Conservation (phyloP, 768 basidiomycete species). For the Boletus vinaceobasis region DNA sequence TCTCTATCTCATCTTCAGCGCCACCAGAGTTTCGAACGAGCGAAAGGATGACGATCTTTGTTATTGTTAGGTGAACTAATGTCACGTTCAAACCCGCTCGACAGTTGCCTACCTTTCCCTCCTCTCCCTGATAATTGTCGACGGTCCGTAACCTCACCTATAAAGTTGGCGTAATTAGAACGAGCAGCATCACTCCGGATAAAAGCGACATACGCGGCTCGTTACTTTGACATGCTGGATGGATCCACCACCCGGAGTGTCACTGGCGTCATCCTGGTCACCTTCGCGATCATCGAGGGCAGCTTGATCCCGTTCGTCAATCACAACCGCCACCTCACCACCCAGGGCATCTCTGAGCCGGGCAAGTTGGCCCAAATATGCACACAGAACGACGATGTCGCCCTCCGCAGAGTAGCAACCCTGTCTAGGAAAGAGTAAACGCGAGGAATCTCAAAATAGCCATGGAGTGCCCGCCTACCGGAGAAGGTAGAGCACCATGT, state of each 20-base stretch:
- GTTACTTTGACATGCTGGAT: slow-evolving; percentile 52
- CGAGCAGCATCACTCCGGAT: neutral
- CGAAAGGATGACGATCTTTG: slow-evolving; percentile 66
- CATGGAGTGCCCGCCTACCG: slow-evolving; percentile 21
- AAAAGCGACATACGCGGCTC: slow-evolving; percentile 40
- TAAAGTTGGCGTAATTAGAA: neutral
- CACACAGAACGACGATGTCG: slow-evolving; percentile 53
- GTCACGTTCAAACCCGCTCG: neutral
- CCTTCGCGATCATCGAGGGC: slow-evolving; percentile 54
- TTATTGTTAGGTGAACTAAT: neutral
- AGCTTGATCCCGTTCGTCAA: slow-evolving; percentile 67
- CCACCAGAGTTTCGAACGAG: slow-evolving; percentile 69
- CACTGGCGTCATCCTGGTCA: slow-evolving; percentile 33
- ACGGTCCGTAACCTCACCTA: slow-evolving; percentile 71
- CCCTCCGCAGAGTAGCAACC: slow-evolving; percentile 45
- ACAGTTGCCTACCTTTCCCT: slow-evolving; percentile 44
- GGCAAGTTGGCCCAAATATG: slow-evolving; percentile 50
- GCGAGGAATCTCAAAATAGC: neutral
- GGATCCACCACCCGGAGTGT: slow-evolving; percentile 11
- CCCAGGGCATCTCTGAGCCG: slow-evolving; percentile 41
- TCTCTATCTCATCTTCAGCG: slow-evolving; percentile 33
- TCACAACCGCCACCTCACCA: slow-evolving; percentile 53
- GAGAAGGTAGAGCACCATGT: slow-evolving; percentile 52
- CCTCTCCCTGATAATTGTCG: slow-evolving; percentile 78
- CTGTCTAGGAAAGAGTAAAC: slow-evolving; percentile 33